phyloP scores from a whole-genome alignment of 2,329 filamentous ascomycete genomes.

The Lasiodiplodia gonubiensis region DNA sequence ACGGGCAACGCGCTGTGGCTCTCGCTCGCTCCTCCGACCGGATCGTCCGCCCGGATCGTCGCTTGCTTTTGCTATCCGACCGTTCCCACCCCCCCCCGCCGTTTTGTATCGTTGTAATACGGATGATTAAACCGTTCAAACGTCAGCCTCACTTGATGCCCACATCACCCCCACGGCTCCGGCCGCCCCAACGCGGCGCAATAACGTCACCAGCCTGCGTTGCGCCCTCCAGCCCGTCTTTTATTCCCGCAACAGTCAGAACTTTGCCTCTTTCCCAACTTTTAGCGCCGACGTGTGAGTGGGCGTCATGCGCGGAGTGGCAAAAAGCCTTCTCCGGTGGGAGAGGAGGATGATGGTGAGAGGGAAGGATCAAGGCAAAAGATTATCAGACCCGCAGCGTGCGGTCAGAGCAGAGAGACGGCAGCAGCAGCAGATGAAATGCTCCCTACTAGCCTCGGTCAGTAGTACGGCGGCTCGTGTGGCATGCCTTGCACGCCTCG shows the following conservation, averaged over 20 bases:
- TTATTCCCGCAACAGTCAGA: background rate
- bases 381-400: background rate
- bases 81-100: no score
- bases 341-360: background rate
- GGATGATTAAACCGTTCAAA: background rate
- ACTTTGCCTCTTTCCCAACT: background rate
- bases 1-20: background rate
- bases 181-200: background rate
- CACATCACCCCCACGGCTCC: background rate
- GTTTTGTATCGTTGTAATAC: background rate
- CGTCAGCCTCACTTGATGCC: background rate
- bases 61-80: background rate
- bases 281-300: background rate
- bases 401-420: no score
- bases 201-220: background rate
- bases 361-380: no score
- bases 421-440: no score
- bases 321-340: background rate
- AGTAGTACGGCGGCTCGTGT: no score
- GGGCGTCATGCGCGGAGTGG: background rate
- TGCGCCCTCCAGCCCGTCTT: background rate
- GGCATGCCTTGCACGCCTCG: background rate
- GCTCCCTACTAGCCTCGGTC: no score
- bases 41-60: background rate
- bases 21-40: background rate